Percentiles rank a stretch among this genome's conserved stretches.
Evolutionary conservation across 2,329 filamentous ascomycete species (phyloP).

Genomic region (Xylariaceae sp.): DNA sequence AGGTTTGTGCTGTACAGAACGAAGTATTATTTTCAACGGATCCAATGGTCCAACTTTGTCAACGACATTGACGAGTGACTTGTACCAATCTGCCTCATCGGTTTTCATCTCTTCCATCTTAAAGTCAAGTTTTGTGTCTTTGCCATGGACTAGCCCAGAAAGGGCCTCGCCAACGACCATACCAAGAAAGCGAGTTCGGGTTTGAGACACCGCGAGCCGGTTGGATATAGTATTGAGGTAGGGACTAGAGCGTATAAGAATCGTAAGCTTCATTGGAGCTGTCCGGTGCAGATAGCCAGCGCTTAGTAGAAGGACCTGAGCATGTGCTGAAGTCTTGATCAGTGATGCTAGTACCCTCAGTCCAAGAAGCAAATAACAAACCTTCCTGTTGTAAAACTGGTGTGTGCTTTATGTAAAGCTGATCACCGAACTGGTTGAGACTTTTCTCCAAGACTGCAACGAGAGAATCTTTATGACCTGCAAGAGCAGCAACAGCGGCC

Average conservation of each 20-base stretch:
- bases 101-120: conserved; percentile 74
- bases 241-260: conserved; percentile 65
- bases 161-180: conserved; percentile 80
- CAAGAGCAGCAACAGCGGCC: conserved; percentile 57
- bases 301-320: conserved; percentile 72
- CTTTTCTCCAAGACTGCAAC: conserved; percentile 61
- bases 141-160: conserved; percentile 60
- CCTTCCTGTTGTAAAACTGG: conserved; percentile 87
- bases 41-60: conserved; percentile 61
- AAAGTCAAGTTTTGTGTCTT: conserved; percentile 73
- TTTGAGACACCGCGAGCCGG: conserved; percentile 72
- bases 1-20: conserved; percentile 20
- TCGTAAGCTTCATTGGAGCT: conserved; percentile 61
- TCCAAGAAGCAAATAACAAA: conserved; percentile 34
- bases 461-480: conserved; percentile 48
- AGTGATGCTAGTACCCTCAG: conserved; percentile 16
- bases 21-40: conserved; percentile 37
- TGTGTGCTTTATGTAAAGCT: conserved; percentile 80
- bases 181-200: conserved; percentile 73
- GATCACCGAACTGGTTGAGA: conserved; percentile 74
- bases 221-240: conserved; percentile 83
- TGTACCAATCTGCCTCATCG: conserved; percentile 72
- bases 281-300: conserved; percentile 71
- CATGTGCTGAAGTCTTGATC: conserved; percentile 69
- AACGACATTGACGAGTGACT: conserved; percentile 56